Base-by-base conservation (phyloP, 805 yeast species). In the Tetrapisispora namnaoensis region DNA sequence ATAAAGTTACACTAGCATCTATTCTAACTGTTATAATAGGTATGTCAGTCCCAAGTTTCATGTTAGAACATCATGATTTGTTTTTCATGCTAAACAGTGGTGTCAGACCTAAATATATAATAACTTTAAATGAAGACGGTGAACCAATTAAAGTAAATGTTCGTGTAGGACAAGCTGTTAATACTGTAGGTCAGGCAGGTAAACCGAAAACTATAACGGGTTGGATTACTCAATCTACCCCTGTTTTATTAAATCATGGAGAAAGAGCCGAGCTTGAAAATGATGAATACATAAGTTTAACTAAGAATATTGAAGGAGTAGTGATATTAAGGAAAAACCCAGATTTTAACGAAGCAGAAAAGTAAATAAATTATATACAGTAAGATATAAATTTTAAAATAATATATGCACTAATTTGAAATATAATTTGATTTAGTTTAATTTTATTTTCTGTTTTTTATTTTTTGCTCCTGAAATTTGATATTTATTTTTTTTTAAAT, bases 141-240 rank as follows among this genome's bases (percentile, higher is more conserved):
- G 80, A 89, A 57, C 96, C 96, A 36, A 71, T 93, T 53, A 91
- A 91, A 73, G 98, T 93, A 10, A 91, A 88, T 56, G 99, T 93
- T 10, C 79, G 99, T 63, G 98, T 93, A 30, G 99, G 99, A 53
- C 97, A 91, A 70, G 98, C 99, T 7, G 98, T 93, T 28, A 99
- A 93, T 65, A 88, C 90, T 37, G 98, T 93, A 53, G 99, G 99
- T 34, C 98, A 91, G 68, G 99, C 98, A 0, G 99, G 99, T 71
- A 88, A 87, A 59, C 99, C 99, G 44, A 93, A 93, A 74, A 90
- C 97, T 13, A 93, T 93, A 44, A 93, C 99, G 4, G 99, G 99
- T 36, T 93, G 99, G 99, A 98, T 93, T 20, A 93, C 99, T 1
- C 99, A 93, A 62, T 86, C 93, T 5, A 93, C 99, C 0, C 99